These are phyloP conservation scores for Aaosphaeria pasadenensis DNA, from an alignment of 2,329 filamentous ascomycete genomes.

Conservation along the genomic window DNA sequence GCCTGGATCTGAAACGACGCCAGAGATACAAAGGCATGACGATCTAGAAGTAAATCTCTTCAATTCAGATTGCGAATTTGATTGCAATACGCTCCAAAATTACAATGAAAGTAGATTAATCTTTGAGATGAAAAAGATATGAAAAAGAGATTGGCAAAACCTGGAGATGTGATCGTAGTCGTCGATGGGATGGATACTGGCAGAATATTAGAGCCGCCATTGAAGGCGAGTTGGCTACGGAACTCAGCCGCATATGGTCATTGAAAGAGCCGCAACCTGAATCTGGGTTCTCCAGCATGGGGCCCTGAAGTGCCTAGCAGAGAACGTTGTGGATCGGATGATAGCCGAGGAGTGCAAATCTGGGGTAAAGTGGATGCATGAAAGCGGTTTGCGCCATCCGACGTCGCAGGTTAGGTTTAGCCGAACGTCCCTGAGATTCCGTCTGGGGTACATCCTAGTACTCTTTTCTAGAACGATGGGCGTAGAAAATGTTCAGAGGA, in stretches of 20 bases:
- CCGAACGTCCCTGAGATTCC: constrained; percentile 10
- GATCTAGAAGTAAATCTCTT: constrained; percentile 1
- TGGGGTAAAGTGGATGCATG: constrained; percentile 24
- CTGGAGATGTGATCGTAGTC: neutral
- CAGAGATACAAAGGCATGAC: constrained; percentile 9
- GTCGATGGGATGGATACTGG: constrained; percentile 3
- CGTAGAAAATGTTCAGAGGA: neutral
- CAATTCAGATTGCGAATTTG: too few relatives aligned
- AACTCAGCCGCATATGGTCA: constrained; percentile 20
- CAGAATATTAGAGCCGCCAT: constrained; percentile 10
- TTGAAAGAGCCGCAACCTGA: constrained; percentile 14
- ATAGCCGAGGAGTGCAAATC: constrained; percentile 12
- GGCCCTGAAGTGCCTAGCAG: too few relatives aligned
- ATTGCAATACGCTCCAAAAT: neutral
- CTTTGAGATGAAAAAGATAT: constrained; percentile 1
- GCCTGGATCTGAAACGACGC: constrained; percentile 7
- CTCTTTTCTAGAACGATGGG: constrained; percentile 12
- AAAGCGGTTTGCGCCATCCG: constrained; percentile 9
- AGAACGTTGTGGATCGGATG: constrained; percentile 5
- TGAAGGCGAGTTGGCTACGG: constrained; percentile 5
- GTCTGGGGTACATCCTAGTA: constrained; percentile 7
- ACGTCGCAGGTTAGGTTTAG: constrained; percentile 19
- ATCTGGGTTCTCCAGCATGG: too few relatives aligned
- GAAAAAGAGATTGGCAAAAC: constrained; percentile 1
- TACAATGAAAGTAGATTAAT: neutral